A percentile compares a stretch with the other conserved stretches of the same genome.
Conservation (phyloP, 768 basidiomycete genomes). For the Serendipita indica region DNA sequence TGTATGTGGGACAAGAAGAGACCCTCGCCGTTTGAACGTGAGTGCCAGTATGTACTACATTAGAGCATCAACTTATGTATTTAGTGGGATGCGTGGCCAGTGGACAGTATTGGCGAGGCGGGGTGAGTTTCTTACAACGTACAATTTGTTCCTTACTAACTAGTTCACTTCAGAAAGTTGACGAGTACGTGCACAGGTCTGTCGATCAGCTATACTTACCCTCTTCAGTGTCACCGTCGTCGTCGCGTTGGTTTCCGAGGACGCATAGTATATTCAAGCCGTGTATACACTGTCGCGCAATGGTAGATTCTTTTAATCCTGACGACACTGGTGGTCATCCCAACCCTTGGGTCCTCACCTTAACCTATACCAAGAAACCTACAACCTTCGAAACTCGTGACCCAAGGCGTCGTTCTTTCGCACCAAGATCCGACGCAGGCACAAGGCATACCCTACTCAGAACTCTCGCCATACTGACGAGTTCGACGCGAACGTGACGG, state of each 20-base stretch:
- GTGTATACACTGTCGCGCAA: background rate
- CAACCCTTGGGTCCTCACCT: background rate
- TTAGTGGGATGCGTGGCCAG: background rate
- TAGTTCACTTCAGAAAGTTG: conserved; percentile 10
- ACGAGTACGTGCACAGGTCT: conserved; percentile 10
- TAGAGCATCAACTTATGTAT: background rate
- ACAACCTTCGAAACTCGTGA: too few relatives aligned
- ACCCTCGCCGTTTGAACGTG: conserved; percentile 52
- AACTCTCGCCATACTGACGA: too few relatives aligned
- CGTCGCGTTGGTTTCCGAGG: conserved; percentile 13
- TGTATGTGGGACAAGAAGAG: conserved; percentile 56
- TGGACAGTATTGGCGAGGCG: conserved; percentile 11
- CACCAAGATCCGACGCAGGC: too few relatives aligned
- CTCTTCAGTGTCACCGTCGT: conserved; percentile 12
- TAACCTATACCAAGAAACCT: too few relatives aligned
- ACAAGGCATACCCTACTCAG: too few relatives aligned
- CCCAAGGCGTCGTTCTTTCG: too few relatives aligned
- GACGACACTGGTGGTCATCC: background rate
- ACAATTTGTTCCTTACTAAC: background rate
- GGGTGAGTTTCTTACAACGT: background rate
- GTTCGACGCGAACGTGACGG: too few relatives aligned
- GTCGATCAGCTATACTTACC: background rate
- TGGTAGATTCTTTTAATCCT: background rate
- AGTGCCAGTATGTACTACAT: background rate
- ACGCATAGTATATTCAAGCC: conserved; percentile 1